Percentiles rank a stretch among this genome's conserved stretches.
phyloP scores from a whole-genome alignment of 331 rosid genomes.

The Acacia pycnantha region DNA sequence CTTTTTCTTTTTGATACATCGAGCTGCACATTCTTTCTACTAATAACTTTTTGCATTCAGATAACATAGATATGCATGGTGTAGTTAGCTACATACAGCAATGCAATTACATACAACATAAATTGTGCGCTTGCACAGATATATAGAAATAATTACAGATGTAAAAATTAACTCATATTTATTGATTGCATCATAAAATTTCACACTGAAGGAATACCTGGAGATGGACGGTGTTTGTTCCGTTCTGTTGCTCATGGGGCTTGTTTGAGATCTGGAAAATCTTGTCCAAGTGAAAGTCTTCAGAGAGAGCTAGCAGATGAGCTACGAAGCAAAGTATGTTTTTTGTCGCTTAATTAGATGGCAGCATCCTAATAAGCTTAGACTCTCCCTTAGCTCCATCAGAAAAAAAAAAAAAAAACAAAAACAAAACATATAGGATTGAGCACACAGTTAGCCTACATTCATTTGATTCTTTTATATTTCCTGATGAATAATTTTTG shows the following conservation, averaged over 20 bases:
- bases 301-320: slow-evolving; percentile 86
- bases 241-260: slow-evolving; percentile 92
- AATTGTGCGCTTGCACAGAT: background rate
- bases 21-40: slow-evolving; percentile 36
- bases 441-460: background rate
- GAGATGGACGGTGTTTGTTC: slow-evolving; percentile 68
- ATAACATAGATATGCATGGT: background rate
- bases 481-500: slow-evolving; percentile 9
- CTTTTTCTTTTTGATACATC: too few relatives aligned
- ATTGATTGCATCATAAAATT: slow-evolving; percentile 27
- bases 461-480: background rate
- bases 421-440: background rate
- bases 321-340: slow-evolving; percentile 65
- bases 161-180: background rate
- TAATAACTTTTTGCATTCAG: background rate
- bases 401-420: background rate
- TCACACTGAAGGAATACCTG: slow-evolving; percentile 48
- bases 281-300: slow-evolving; percentile 62
- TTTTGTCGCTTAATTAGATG: background rate
- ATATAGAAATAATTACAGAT: background rate
- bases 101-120: background rate
- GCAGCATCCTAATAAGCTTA: background rate
- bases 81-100: background rate
- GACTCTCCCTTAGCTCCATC: background rate
- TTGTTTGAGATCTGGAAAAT: slow-evolving; percentile 66